These are phyloP conservation scores for Linum tenue DNA, from an alignment of 345 rosid species.

Conservation along the genomic window DNA sequence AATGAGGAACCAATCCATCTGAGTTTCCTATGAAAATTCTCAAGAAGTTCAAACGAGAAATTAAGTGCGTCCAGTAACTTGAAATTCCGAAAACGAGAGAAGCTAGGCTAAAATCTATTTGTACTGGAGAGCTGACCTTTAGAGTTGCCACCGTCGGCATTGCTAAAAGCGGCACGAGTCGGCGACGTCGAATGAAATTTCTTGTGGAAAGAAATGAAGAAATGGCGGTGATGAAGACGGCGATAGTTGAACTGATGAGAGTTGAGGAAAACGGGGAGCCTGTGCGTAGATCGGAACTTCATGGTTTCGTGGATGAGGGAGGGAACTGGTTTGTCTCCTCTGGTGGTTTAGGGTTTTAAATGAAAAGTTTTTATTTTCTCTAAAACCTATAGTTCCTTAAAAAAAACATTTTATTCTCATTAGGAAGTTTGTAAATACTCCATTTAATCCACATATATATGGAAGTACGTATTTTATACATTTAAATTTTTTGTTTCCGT, in stretches of 20 bases:
- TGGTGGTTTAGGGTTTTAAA: background rate
- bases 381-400: too few species aligned
- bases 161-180: slow-evolving; percentile 36
- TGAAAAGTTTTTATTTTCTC: too few species aligned
- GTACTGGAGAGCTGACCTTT: slow-evolving; percentile 32
- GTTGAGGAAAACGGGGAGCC: slow-evolving; percentile 20
- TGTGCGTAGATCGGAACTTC: background rate
- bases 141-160: slow-evolving; percentile 33
- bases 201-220: slow-evolving; percentile 38
- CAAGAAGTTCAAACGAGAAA: slow-evolving; percentile 4
- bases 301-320: background rate
- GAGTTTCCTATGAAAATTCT: background rate
- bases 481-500: too few species aligned
- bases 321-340: background rate
- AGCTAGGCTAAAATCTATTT: background rate
- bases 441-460: too few species aligned
- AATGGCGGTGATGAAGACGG: slow-evolving; percentile 28
- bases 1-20: background rate
- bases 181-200: slow-evolving; percentile 32
- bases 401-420: too few species aligned
- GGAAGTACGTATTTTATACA: too few species aligned
- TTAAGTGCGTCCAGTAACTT: background rate
- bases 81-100: too few species aligned
- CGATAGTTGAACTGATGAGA: slow-evolving; percentile 21
- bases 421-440: too few species aligned